Percentiles rank a stretch among this genome's conserved stretches.
Conservation (phyloP, 75 land plant species). For the Isoetes taiwanensis region DNA sequence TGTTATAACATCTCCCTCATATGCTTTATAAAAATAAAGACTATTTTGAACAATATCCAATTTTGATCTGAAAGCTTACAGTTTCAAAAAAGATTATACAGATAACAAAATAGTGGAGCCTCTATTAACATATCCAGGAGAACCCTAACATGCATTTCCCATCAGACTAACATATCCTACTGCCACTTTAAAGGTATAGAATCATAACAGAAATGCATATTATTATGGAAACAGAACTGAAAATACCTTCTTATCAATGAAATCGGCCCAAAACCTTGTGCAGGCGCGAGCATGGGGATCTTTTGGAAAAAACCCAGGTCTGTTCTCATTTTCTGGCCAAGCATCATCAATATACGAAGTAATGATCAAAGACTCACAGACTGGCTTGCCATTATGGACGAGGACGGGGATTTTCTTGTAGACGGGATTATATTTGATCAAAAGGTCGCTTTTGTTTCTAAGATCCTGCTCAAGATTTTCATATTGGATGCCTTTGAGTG, state of each 20-base stretch:
- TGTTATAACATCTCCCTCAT: not conserved
- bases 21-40: not conserved
- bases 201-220: not conserved
- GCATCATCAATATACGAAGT: not conserved
- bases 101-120: no score
- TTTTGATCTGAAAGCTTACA: not conserved
- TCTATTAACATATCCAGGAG: no score
- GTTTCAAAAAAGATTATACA: not conserved
- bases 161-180: not conserved
- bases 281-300: not conserved
- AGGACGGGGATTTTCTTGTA: conserved; percentile 6
- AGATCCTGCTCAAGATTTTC: not conserved
- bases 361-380: conserved; percentile 5
- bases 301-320: not conserved
- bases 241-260: not conserved
- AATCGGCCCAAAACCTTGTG: not conserved
- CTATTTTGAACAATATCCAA: not conserved
- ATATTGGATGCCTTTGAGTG: not conserved
- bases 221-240: no score
- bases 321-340: not conserved
- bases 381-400: not conserved
- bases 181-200: not conserved
- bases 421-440: not conserved
- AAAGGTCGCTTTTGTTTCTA: not conserved
- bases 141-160: no score